Evolutionary conservation across 345 rosid species (phyloP).

Genomic region (Salix purpurea): DNA sequence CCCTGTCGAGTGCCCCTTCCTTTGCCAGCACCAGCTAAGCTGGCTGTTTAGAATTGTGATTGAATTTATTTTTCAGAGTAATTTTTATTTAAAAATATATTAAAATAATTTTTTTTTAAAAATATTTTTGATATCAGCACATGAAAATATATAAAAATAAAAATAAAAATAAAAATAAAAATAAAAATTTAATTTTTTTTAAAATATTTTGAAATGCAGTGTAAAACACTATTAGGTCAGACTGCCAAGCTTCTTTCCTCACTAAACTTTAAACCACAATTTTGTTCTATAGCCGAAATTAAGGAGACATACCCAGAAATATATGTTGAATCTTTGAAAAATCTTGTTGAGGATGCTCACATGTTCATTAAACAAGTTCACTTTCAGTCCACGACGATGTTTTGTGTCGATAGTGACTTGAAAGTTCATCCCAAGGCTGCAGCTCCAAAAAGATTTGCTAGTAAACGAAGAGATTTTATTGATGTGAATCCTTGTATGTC

Average conservation of each 20-base stretch:
- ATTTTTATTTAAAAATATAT: too few relatives aligned
- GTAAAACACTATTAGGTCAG: not conserved
- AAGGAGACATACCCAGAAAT: not conserved
- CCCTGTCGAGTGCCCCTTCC: not conserved
- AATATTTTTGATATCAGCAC: rapidly evolving
- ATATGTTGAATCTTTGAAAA: conserved; percentile 1
- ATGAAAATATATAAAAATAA: too few relatives aligned
- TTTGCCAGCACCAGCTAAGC: not conserved
- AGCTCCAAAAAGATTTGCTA: too few relatives aligned
- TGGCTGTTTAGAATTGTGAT: too few relatives aligned
- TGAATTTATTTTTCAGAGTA: too few relatives aligned
- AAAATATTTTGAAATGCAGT: too few relatives aligned
- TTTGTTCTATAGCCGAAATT: too few relatives aligned
- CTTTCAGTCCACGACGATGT: conserved; percentile 1
- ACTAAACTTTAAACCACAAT: not conserved
- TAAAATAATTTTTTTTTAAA: too few relatives aligned
- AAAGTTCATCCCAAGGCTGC: not conserved
- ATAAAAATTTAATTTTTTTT: too few relatives aligned
- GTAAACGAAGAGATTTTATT: too few relatives aligned
- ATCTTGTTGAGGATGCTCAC: not conserved
- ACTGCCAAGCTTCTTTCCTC: not conserved
- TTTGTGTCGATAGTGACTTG: not conserved
- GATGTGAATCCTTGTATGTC: too few relatives aligned
- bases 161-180: too few relatives aligned
- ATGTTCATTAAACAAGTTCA: not conserved